phyloP scores from a whole-genome alignment of 306 rosid species.

The barrel medic (Medicago truncatula) region MtrunA17r5.0-ANR NC_053049.1:13553001-13553500 shows the following conservation, averaged over 20 bases:
- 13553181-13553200: background rate
- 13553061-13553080: constrained; percentile 71
- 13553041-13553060: constrained; percentile 64
- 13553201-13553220: constrained; percentile 50
- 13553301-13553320: constrained; percentile 77
- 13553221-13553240: constrained; percentile 85
- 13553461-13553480: background rate
- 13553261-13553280: constrained; percentile 73
- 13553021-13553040: constrained; percentile 62
- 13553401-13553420: constrained; percentile 65
- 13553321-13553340: constrained; percentile 80
- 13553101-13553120: constrained; percentile 75
- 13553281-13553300: constrained; percentile 66
- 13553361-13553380: constrained; percentile 63
- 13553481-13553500: constrained; percentile 6
- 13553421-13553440: constrained; percentile 40
- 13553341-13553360: constrained; percentile 70
- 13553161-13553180: background rate
- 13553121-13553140: constrained; percentile 55
- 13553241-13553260: constrained; percentile 68
- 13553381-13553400: constrained; percentile 74
- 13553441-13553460: constrained; percentile 6
- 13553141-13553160: background rate
- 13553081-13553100: constrained; percentile 81
- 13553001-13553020: constrained; percentile 39